phyloP scores from a whole-genome alignment of 371 early-diverging fungal species.

The Mucor ambiguus region DNA sequence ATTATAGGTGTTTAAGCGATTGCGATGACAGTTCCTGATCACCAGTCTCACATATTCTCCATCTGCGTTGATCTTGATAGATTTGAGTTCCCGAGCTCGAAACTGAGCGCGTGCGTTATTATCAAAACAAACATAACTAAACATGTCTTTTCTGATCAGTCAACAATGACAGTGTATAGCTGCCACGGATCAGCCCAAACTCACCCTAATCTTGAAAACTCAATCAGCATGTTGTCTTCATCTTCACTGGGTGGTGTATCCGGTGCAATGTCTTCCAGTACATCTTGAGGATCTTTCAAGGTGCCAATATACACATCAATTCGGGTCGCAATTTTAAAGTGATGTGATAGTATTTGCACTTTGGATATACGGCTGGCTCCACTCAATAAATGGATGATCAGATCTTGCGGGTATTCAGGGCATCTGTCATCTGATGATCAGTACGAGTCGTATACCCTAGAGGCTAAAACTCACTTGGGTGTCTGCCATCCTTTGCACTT shows the following conservation, averaged over 20 bases:
- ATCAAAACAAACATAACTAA: constrained; percentile 49
- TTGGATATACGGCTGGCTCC: constrained; percentile 68
- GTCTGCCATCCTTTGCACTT: constrained; percentile 54
- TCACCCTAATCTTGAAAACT: constrained; percentile 45
- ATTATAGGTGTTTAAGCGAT: constrained; percentile 73
- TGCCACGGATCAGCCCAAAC: not conserved
- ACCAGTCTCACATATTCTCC: constrained; percentile 74
- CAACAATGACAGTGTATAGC: not conserved
- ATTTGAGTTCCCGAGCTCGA: constrained; percentile 71
- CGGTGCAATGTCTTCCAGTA: constrained; percentile 22
- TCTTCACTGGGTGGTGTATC: constrained; percentile 23
- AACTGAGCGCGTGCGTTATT: constrained; percentile 49
- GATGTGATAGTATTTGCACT: constrained; percentile 77
- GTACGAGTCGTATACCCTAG: too few species aligned
- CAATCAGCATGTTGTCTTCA: constrained; percentile 39
- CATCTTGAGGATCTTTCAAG: constrained; percentile 33
- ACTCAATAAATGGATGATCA: constrained; percentile 62
- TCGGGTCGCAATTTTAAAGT: constrained; percentile 81
- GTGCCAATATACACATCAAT: constrained; percentile 70
- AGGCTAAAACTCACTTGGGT: constrained; percentile 36
- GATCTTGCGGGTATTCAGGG: constrained; percentile 72
- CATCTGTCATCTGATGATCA: constrained; percentile 46
- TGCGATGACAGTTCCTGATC: constrained; percentile 71
- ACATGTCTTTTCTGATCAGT: not conserved
- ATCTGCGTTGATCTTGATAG: constrained; percentile 73